Percentiles rank a stretch among this genome's conserved stretches.
These are phyloP conservation scores for Fonsecaea multimorphosa DNA, from an alignment of 2,329 filamentous ascomycete species.

Conservation along the genomic window DNA sequence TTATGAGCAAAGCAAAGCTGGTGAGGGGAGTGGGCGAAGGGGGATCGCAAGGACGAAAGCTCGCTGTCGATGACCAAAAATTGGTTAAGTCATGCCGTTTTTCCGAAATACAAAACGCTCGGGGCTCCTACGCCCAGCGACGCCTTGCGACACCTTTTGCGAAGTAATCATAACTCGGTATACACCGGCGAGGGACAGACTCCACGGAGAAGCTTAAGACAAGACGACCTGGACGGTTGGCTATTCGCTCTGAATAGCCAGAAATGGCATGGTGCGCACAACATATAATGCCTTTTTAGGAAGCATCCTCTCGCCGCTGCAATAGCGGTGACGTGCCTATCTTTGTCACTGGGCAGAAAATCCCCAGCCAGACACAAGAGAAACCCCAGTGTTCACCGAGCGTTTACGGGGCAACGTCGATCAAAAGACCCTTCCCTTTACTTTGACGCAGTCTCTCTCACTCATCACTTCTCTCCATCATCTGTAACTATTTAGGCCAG, in stretches of 20 bases:
- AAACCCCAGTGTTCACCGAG: background rate
- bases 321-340: slow-evolving; percentile 2
- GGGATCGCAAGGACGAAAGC: background rate
- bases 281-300: background rate
- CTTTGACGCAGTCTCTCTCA: background rate
- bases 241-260: slow-evolving; percentile 6
- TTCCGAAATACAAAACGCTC: background rate
- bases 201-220: background rate
- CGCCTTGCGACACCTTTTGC: too few relatives aligned
- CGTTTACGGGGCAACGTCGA: background rate
- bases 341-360: background rate
- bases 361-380: background rate
- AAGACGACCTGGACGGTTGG: too few relatives aligned
- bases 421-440: background rate
- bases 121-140: background rate
- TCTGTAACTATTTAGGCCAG: background rate
- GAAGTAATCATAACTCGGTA: too few relatives aligned
- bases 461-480: background rate
- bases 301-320: slow-evolving; percentile 1
- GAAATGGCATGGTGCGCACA: background rate
- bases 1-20: background rate
- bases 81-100: background rate
- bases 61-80: background rate
- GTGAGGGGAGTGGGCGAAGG: background rate
- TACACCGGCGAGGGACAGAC: background rate